phyloP scores from a whole-genome alignment of 768 basidiomycete species.

The Macrolepiota fuliginosa region DNA sequence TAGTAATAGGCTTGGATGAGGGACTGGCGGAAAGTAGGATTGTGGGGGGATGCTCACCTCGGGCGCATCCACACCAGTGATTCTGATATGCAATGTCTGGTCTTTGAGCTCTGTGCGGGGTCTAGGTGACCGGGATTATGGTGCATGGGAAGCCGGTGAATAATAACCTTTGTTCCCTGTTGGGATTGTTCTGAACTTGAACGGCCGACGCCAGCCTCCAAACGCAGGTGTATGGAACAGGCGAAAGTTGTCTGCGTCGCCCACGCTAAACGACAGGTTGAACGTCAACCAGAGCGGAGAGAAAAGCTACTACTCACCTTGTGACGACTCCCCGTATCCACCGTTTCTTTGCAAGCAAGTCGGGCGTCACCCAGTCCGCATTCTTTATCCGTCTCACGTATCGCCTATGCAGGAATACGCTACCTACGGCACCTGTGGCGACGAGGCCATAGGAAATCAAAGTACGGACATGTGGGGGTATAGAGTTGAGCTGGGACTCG shows the following conservation, averaged over 20 bases:
- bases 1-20: background rate
- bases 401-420: constrained; percentile 40
- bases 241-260: constrained; percentile 86
- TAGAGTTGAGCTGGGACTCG: constrained; percentile 21
- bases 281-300: background rate
- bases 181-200: constrained; percentile 70
- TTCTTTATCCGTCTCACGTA: constrained; percentile 60
- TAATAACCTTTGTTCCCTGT: constrained; percentile 49
- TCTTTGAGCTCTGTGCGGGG: constrained; percentile 60
- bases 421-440: constrained; percentile 31
- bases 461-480: constrained; percentile 27
- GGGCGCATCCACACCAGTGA: constrained; percentile 92
- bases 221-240: constrained; percentile 83
- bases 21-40: background rate
- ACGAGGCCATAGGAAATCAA: constrained; percentile 40
- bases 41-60: constrained; percentile 50
- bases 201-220: constrained; percentile 66
- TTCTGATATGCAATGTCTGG: constrained; percentile 82
- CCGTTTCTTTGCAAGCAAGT: constrained; percentile 50
- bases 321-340: constrained; percentile 85
- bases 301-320: constrained; percentile 41
- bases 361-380: constrained; percentile 69
- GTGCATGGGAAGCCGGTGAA: background rate
- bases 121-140: background rate
- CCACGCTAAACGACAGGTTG: constrained; percentile 49